Evolutionary conservation across 2,329 filamentous ascomycete genomes (phyloP), one percentile per base, ranked within the genome.

Genomic region (Tolypocladium guangdongense): DNA sequence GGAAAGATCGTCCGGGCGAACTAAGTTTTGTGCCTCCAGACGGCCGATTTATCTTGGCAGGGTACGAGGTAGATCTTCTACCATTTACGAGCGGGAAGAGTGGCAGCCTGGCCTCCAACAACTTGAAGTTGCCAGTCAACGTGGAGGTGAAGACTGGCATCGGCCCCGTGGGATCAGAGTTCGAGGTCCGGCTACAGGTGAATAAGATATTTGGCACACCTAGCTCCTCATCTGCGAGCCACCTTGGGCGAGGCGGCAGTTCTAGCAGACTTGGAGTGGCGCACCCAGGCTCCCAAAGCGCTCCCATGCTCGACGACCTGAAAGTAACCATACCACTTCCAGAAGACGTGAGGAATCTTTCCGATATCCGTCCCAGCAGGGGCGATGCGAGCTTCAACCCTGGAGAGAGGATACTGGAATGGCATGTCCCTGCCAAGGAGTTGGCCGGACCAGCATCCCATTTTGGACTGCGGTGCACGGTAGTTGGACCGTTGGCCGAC

Each of bases 11-110:
- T 53, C 90, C 91, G 0, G 93, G 93, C 3, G 88, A 96, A 59
- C 75, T 99, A n/a, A 95, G 89, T 65, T 99, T 99, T 64, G 82
- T 99, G 14, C 93, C 93, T 2, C 93, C 93, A 0, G 93, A 99
- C 67, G 93, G 93, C 35, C 82, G 90, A 45, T 99, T 97, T 67
- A 87, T 96, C 41, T 77, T 99, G 20, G 91, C 90, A 35, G 91
- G 90, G 24, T 99, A 99, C 65, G 92, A 96, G 68, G 90, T 95
- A 22, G 89, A 99, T 67, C 72, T 99, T 24, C 75, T 97, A 14
- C 90, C 90, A 0, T 81, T 86, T 50, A 79, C 83, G 18, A 77
- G 75, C 59, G 75, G 78, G 22, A 78, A 80, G 60, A 75, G 76
- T 51, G 75, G 78, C 20, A 78, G 71, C 52, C 70, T 81, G 2